Evolutionary conservation across 352 stramenopile species (phyloP), one percentile per base, ranked within the genome.

Genomic region (Phytopythium oedochilum): DNA sequence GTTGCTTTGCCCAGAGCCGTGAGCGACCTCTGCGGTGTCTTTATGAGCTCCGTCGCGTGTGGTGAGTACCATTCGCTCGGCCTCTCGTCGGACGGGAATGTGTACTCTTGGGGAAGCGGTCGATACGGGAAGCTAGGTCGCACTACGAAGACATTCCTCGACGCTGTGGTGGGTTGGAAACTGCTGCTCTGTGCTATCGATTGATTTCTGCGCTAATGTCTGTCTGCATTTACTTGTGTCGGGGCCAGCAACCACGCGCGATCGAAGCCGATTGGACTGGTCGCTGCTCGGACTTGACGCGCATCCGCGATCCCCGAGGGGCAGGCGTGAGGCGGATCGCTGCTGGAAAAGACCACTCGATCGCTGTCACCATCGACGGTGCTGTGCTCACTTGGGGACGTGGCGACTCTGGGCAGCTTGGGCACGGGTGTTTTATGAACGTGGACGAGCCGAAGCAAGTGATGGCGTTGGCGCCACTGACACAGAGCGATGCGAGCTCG

Each of bases 41-140:
- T 84, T 52, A 70, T 90, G 60, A 77, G 66, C 34, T 53, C 63
- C 28, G 76, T 92, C 7, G 76, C 80, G 9, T 89, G 79, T 46
- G 79, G 83, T 8, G 83, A 88, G 44, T 85, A 86, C 47, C 83
- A 92, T 60, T 90, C 83, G 22, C 63, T 92, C 22, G 75, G 57
- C 7, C 45, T 92, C 7, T 83, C 78, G 34, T 86, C 83, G 2
- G 63, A 75, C 25, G 79, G 83, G 9, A 53, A 64, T 10, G 70
- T 89, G 3, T 92, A 78, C 36, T 86, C 79, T 3, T 92, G 79
- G 83, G 83, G 83, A 11, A 83, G 80, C 65, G 86, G 85, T 57
- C 77, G 76, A 46, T 89, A 77, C 29, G 66, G 61, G 2, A 73
- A 92, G 48, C 74, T 92, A 9, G 83, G 83, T 20, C 66, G 79